phyloP scores from a whole-genome alignment of 2,329 filamentous ascomycete genomes.

The Talaromyces sp. region DNA sequence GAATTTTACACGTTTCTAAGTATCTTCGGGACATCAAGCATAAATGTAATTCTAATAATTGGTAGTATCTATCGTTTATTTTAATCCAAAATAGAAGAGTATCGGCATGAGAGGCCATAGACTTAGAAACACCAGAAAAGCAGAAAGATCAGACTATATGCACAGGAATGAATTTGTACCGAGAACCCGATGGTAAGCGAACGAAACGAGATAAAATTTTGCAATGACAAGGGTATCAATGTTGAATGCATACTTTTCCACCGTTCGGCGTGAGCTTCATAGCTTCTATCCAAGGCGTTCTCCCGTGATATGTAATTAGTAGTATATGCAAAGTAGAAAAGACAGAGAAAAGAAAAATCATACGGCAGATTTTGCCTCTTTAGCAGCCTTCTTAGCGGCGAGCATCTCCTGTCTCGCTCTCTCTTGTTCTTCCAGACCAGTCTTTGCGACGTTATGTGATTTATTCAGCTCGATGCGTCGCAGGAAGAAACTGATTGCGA shows the following conservation, averaged over 20 bases:
- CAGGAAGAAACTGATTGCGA: constrained; percentile 41
- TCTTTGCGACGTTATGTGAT: constrained; percentile 43
- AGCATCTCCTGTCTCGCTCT: constrained; percentile 37
- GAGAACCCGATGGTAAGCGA: neutral
- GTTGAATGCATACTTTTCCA: neutral
- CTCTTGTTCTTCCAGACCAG: constrained; percentile 45
- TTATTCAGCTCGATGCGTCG: constrained; percentile 37
- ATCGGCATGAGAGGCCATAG: too few relatives aligned
- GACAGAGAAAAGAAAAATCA: neutral
- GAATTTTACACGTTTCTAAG: neutral
- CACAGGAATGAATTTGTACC: neutral
- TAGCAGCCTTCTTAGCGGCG: constrained; percentile 23
- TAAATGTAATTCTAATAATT: too few relatives aligned
- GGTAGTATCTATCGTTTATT: neutral
- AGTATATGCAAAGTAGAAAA: neutral
- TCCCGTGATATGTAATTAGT: neutral
- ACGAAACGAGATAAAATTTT: neutral
- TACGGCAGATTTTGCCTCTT: constrained; percentile 6
- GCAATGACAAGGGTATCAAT: neutral
- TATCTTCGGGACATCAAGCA: neutral
- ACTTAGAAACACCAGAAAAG: neutral
- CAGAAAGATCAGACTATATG: neutral
- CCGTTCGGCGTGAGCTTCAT: neutral
- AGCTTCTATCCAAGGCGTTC: neutral
- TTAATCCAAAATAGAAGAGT: too few relatives aligned